phyloP scores from a whole-genome alignment of 352 stramenopile species.

The Phytophthora cactorum region DNA sequence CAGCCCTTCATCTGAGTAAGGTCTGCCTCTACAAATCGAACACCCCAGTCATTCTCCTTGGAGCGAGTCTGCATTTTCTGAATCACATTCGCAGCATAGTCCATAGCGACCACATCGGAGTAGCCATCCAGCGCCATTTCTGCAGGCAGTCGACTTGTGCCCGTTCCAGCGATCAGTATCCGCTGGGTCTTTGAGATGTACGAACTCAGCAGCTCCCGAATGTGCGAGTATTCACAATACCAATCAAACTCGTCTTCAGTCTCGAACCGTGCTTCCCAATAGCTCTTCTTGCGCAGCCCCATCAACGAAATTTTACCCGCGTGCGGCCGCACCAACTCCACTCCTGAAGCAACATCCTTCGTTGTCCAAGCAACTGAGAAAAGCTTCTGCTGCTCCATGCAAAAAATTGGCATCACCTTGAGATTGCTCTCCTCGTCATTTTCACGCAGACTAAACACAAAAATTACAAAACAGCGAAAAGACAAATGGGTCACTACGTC shows the following conservation, averaged over 20 bases:
- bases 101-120: conserved; percentile 51
- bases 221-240: conserved; percentile 60
- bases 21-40: conserved; percentile 50
- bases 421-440: conserved; percentile 47
- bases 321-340: conserved; percentile 47
- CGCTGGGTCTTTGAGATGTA: conserved; percentile 38
- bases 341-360: conserved; percentile 32
- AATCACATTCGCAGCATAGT: conserved; percentile 63
- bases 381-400: conserved; percentile 49
- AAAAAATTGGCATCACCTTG: conserved; percentile 56
- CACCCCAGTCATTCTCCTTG: conserved; percentile 39
- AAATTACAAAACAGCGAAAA: neutral
- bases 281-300: conserved; percentile 63
- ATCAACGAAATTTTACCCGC: conserved; percentile 65
- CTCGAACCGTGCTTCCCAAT: conserved; percentile 61
- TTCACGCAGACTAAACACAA: conserved; percentile 42
- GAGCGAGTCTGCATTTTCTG: conserved; percentile 50
- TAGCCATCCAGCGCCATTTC: conserved; percentile 59
- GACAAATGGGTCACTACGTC: neutral
- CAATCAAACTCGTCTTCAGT: conserved; percentile 62
- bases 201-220: conserved; percentile 42
- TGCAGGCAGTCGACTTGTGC: conserved; percentile 53
- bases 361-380: conserved; percentile 57
- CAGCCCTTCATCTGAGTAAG: conserved; percentile 56
- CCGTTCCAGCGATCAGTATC: conserved; percentile 54